Conservation (phyloP, 257 asterid genomes). For the Nicotiana paniculata region DNA sequence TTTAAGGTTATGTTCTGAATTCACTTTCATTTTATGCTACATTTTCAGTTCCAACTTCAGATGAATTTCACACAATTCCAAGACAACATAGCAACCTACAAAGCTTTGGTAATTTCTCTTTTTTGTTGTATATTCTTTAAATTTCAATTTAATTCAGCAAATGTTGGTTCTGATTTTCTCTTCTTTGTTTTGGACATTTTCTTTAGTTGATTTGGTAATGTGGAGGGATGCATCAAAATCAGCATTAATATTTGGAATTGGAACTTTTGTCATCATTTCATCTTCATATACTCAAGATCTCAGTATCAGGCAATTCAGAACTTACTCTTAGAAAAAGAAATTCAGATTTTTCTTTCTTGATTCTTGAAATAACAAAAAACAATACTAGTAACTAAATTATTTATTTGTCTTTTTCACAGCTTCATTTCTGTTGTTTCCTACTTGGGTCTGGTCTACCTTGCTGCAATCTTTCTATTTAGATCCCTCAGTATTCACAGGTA, state of each 20-base stretch:
- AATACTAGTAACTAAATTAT: background rate
- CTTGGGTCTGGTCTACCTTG: slow-evolving; percentile 73
- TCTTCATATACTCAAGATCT: slow-evolving; percentile 72
- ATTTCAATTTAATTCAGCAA: background rate
- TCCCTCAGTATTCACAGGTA: slow-evolving; percentile 60
- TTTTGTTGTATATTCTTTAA: background rate
- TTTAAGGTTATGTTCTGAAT: background rate
- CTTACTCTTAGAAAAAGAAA: background rate
- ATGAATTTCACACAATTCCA: slow-evolving; percentile 25
- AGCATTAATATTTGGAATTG: slow-evolving; percentile 80
- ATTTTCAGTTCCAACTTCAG: slow-evolving; percentile 34
- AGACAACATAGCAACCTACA: slow-evolving; percentile 51
- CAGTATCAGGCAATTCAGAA: slow-evolving; percentile 52
- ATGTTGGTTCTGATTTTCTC: background rate
- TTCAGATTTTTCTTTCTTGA: background rate
- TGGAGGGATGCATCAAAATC: slow-evolving; percentile 87
- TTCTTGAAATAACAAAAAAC: background rate
- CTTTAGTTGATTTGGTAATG: slow-evolving; percentile 70
- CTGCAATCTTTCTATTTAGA: slow-evolving; percentile 74
- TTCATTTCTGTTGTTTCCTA: slow-evolving; percentile 75
- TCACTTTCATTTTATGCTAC: background rate
- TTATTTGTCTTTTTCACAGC: slow-evolving; percentile 37
- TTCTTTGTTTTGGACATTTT: background rate
- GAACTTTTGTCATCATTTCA: slow-evolving; percentile 67
- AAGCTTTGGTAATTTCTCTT: slow-evolving; percentile 52